Evolutionary conservation across 2,329 filamentous ascomycete species (phyloP).

Genomic region (Aureobasidium zeae): DNA sequence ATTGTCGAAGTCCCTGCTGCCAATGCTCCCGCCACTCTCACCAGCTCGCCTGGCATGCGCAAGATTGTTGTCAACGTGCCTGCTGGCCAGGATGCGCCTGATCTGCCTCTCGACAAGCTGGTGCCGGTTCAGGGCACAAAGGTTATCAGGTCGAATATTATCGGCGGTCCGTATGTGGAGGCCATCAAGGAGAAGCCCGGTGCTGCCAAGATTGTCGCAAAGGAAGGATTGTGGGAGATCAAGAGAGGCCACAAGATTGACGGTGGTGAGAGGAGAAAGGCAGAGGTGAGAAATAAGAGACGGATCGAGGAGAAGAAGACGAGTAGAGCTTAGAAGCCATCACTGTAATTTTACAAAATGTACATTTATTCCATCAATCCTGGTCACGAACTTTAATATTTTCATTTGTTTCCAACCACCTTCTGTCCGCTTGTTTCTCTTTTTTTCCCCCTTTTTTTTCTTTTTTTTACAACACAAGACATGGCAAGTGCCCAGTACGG

Average conservation of each 20-base stretch:
- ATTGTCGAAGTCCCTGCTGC: constrained; percentile 46
- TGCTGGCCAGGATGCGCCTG: constrained; percentile 41
- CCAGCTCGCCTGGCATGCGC: constrained; percentile 45
- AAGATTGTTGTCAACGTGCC: constrained; percentile 53
- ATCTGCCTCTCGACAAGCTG: constrained; percentile 35
- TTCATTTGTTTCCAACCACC: too few species aligned
- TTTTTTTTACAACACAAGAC: background rate
- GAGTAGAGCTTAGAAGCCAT: constrained; percentile 33
- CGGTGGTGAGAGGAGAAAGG: constrained; percentile 84
- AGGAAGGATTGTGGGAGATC: constrained; percentile 90
- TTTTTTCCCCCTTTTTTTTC: background rate
- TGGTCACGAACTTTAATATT: too few species aligned
- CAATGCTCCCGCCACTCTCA: constrained; percentile 38
- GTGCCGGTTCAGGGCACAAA: constrained; percentile 55
- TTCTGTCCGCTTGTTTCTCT: too few species aligned
- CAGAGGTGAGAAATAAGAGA: constrained; percentile 79
- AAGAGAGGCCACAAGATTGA: constrained; percentile 83
- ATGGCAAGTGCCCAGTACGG: background rate
- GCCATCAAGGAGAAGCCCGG: constrained; percentile 54
- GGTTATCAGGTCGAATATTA: constrained; percentile 57
- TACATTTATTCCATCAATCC: constrained; percentile 2
- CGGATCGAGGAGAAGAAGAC: constrained; percentile 70
- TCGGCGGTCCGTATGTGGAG: constrained; percentile 66
- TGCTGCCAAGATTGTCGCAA: constrained; percentile 58
- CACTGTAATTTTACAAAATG: constrained; percentile 3